Evolutionary conservation across 2,329 filamentous ascomycete genomes (phyloP).

Genomic region (Coleophoma cylindrospora): DNA sequence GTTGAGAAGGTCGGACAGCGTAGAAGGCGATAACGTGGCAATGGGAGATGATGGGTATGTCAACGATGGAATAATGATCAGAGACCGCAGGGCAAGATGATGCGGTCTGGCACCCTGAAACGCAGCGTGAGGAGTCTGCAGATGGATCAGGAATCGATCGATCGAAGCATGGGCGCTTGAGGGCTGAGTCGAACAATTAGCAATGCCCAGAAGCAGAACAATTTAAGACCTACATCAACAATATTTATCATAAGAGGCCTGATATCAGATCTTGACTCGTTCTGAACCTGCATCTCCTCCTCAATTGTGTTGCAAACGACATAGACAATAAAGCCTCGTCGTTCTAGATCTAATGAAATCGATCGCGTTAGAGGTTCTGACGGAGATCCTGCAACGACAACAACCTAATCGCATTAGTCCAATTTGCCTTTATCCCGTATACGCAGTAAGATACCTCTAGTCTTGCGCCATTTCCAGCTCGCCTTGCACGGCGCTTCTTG

Average conservation of each 20-base stretch:
- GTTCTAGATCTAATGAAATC: conserved; percentile 79
- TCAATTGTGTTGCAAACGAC: conserved; percentile 81
- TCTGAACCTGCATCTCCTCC: conserved; percentile 75
- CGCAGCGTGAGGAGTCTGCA: conserved; percentile 70
- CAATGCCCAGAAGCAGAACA: neutral
- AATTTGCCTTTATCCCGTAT: neutral
- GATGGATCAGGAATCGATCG: conserved; percentile 64
- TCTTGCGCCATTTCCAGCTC: conserved; percentile 76
- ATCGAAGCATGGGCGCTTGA: conserved; percentile 63
- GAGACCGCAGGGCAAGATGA: conserved; percentile 68
- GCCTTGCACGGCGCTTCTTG: conserved; percentile 68
- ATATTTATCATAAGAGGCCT: conserved; percentile 78
- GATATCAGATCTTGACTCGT: conserved; percentile 75
- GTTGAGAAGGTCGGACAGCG: conserved; percentile 87
- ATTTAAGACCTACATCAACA: conserved; percentile 57
- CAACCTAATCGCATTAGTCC: conserved; percentile 39
- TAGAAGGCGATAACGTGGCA: conserved; percentile 76
- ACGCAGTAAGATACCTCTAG: conserved; percentile 47
- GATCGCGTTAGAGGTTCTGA: conserved; percentile 79
- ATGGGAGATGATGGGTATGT: conserved; percentile 80
- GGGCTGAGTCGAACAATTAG: conserved; percentile 41
- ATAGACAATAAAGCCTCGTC: conserved; percentile 89
- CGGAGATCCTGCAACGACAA: conserved; percentile 83
- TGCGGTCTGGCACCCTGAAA: conserved; percentile 73
- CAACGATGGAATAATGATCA: conserved; percentile 78